Evolutionary conservation across 1,284 basidiomycete genomes (phyloP), one percentile per base, ranked within the genome.

Genomic region (Flammula alnicola): DNA sequence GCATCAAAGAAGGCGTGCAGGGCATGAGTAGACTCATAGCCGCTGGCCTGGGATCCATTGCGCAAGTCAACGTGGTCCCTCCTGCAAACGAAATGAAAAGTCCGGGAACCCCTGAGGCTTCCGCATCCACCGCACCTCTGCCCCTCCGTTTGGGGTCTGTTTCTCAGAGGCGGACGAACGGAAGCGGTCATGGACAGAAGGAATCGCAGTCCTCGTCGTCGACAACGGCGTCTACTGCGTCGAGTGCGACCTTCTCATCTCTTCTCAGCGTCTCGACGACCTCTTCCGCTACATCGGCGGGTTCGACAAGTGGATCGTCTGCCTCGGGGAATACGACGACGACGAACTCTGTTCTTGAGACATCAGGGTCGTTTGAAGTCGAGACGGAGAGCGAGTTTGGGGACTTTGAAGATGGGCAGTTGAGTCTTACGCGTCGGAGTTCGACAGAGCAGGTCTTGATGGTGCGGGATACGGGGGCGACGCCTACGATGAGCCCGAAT

Each of bases 1-100:
- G 83, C 1, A 74, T 88, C 52, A 79, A 79, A 55, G 86, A 83
- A 56, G 79, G 86, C n/a, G 79, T 88, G 2, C 80, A 83, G 47
- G 79, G 75, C 26, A 71, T 84, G 35, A 71, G 78, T 47, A 71
- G 79, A 35, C 68, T 83, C 40, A 67, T 84, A 31, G 70, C 75
- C 5, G 73, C 78, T 0, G 78, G 79, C 5, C 55, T 74, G 1
- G 64, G 65, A 27, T 60, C 65, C 5, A 55, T 57, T 16, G 65
- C 68, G 11, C 48, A 51, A 12, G 51, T 51, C 7, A 51, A 46
- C 17, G 33, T n/a, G n/a, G n/a, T 38, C 1, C 47, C 56, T 3
- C 25, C 39, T n/a, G 31, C 32, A 23, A 43, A n/a, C 16, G 30
- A 63, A 12, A 60, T 57, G 14, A 49, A 69, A 44, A 65, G 67